These are phyloP conservation scores for Alternaria burnsii DNA, from an alignment of 2,329 filamentous ascomycete genomes.

Conservation along the genomic window DNA sequence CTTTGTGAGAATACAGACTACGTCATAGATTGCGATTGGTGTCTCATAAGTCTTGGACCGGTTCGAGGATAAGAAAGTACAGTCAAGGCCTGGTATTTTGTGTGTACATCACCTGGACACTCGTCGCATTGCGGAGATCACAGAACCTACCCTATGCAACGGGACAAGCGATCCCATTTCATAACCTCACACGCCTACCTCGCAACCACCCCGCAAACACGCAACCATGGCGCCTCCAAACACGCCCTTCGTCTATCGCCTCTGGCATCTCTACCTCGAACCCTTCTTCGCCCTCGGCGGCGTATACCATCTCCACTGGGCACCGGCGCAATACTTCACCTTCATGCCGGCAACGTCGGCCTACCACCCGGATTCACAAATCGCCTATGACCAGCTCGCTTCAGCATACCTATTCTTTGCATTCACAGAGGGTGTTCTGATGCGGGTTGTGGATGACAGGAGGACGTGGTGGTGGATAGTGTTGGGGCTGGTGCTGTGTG, in stretches of 20 bases:
- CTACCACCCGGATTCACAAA: constrained; percentile 51
- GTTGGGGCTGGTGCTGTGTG: constrained; percentile 73
- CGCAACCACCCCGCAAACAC: constrained; percentile 4
- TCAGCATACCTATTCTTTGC: constrained; percentile 81
- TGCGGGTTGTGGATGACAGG: constrained; percentile 72
- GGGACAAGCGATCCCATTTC: neutral
- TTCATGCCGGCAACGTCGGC: constrained; percentile 62
- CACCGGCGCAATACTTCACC: constrained; percentile 67
- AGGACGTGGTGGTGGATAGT: constrained; percentile 75
- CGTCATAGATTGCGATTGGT: neutral
- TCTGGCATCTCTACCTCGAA: constrained; percentile 80
- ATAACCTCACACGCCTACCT: neutral
- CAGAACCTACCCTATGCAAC: neutral
- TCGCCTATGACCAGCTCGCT: constrained; percentile 76
- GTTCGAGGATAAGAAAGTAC: neutral
- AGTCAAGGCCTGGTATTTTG: neutral
- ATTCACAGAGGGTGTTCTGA: constrained; percentile 76
- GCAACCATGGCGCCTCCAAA: constrained; percentile 26
- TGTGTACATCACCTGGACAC: neutral
- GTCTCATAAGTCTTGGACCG: neutral
- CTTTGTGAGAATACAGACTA: neutral
- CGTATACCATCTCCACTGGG: constrained; percentile 60
- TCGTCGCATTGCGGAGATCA: neutral
- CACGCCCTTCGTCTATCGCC: constrained; percentile 67
- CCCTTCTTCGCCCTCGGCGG: constrained; percentile 63